phyloP scores from a whole-genome alignment of 164 flowering plant species.

The Taxillus chinensis region DNA sequence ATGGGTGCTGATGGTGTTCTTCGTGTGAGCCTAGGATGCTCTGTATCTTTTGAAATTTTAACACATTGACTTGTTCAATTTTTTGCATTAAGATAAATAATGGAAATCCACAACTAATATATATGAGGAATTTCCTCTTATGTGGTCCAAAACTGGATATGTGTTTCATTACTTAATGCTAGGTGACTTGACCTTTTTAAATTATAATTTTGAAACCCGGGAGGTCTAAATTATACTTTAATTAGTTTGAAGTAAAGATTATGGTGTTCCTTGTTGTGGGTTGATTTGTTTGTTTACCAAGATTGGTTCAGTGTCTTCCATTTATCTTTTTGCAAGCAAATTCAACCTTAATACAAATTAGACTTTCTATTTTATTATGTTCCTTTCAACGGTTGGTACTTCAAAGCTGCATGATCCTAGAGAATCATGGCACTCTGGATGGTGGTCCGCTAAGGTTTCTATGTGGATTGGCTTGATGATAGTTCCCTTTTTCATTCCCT shows the following conservation, averaged over 20 bases:
- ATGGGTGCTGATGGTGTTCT: slow-evolving; percentile 81
- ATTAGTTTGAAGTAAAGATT: neutral
- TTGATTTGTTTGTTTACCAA: neutral
- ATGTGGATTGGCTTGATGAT: slow-evolving; percentile 39
- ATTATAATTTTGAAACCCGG: no score
- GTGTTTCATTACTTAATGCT: no score
- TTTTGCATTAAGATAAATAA: no score
- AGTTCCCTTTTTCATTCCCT: slow-evolving; percentile 55
- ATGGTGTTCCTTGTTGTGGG: neutral
- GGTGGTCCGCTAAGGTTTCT: slow-evolving; percentile 72
- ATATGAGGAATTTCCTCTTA: no score
- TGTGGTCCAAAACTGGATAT: no score
- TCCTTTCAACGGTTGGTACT: slow-evolving; percentile 67
- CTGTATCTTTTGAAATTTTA: slow-evolving; percentile 54
- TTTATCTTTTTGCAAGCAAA: neutral
- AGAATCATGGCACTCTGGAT: slow-evolving; percentile 78
- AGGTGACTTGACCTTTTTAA: no score
- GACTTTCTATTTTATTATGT: slow-evolving; percentile 72
- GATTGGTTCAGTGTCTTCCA: no score
- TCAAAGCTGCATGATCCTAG: slow-evolving; percentile 41
- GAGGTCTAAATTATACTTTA: no score
- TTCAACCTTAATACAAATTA: slow-evolving; percentile 33
- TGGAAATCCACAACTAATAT: no score
- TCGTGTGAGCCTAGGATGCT: slow-evolving; percentile 86
- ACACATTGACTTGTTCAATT: neutral